A percentile compares a stretch with the other conserved stretches of the same genome.
Conservation (phyloP, 768 basidiomycete species). For the Rhodosporidiobolus odoratus region DNA sequence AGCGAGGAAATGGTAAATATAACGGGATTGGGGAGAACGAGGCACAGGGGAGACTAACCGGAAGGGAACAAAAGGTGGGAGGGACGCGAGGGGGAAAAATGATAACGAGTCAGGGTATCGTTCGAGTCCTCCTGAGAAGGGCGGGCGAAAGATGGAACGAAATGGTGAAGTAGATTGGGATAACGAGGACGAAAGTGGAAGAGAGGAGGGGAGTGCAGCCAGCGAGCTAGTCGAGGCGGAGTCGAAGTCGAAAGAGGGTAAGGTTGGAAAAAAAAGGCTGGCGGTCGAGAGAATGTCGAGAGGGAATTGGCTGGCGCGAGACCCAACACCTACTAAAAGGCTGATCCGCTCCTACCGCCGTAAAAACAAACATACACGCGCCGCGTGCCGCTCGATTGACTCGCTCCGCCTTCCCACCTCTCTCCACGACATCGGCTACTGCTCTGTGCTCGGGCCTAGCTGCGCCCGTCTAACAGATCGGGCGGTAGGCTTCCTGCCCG, state of each 20-base stretch:
- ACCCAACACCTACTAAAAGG: slow-evolving; percentile 19
- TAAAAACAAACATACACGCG: too few relatives aligned
- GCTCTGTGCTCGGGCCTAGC: slow-evolving; percentile 11
- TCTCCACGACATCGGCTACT: neutral
- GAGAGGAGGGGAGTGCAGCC: neutral
- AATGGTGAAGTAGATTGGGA: neutral
- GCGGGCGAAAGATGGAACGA: too few relatives aligned
- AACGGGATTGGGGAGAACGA: neutral
- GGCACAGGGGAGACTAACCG: neutral
- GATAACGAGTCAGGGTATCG: too few relatives aligned
- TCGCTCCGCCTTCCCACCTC: neutral
- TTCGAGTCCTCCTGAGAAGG: too few relatives aligned
- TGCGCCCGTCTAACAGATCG: slow-evolving; percentile 1
- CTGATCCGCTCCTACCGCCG: neutral
- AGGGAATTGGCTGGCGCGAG: neutral
- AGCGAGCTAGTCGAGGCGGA: neutral
- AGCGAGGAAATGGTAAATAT: neutral
- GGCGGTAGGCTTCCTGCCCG: slow-evolving; percentile 25
- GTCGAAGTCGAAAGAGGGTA: neutral
- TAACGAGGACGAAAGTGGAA: neutral
- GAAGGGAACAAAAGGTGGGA: neutral
- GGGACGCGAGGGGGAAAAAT: too few relatives aligned
- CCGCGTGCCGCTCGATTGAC: neutral
- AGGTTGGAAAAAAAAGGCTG: neutral
- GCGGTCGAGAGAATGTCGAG: neutral